Base-by-base conservation (phyloP, 164 flowering plant genomes). In the Vitis cinerea region DNA sequence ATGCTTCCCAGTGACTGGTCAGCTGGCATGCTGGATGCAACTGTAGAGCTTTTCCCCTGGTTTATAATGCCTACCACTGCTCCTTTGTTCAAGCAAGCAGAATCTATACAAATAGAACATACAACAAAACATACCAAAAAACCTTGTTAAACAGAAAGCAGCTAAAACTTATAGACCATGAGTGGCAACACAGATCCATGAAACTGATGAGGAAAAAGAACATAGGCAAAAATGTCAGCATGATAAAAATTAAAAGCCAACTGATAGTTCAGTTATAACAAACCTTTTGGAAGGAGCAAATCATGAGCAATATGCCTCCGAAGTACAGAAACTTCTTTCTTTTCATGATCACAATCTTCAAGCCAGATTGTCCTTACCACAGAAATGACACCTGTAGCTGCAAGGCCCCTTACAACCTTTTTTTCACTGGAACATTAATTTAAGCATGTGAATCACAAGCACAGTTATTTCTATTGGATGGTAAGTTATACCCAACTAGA, bases 281-380 rank as follows among this genome's bases (percentile, higher is more conserved):
- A 67, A 93, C 99, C 98, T 88, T 81, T 88, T 13, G 88, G 86
- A 70, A 83, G 79, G 81, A 91, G 80, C 69, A 87, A 56, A 78
- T 93, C 94, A 85, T 78, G 73, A 59, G 88, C 92, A 72, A 75
- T 72, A 76, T 95, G 94, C 79, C 77, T 88, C 66, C 56, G 79
- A 19, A 79, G 77, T 64, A 95, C 90, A 74, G 91, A 85, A 60
- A 91, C 63, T 82, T 95, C 99, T 83, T 81, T 95, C 84, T 74
- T 93, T 72, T 72, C 82, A 73, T 77, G 83, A 63, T 77, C 83
- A 75, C 99, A 95, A 52, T 93, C 98, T 77, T 89, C 93, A 76
- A 95, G 91, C 99, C 99, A 95, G 53, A 57, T 69, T 49, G 83
- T 55, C 75, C 75, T 85, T 7, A 93, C 97, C 71, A 89, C 89